Conservation (phyloP, 805 yeast species). For the Candida nanaspora region DNA sequence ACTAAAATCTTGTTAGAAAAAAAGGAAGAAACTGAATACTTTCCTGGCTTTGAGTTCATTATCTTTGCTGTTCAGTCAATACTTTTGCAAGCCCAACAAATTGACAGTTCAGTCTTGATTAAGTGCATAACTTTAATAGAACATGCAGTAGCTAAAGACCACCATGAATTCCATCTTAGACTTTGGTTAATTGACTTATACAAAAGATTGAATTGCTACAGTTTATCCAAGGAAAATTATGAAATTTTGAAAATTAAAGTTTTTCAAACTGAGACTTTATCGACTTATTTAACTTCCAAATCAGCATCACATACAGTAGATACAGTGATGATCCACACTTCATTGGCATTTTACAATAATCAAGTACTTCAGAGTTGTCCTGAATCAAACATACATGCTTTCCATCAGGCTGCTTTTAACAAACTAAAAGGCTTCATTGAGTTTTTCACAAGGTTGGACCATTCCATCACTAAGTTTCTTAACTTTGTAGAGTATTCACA, state of each 20-base stretch:
- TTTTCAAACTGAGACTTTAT: constrained; percentile 67
- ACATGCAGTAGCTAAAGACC: constrained; percentile 44
- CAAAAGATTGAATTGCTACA: constrained; percentile 45
- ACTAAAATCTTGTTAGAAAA: constrained; percentile 28
- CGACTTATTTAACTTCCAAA: constrained; percentile 45
- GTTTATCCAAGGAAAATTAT: constrained; percentile 44
- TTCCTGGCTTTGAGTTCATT: constrained; percentile 59
- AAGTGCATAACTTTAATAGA: constrained; percentile 52
- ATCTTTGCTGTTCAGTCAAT: constrained; percentile 42
- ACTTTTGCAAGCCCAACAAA: constrained; percentile 8
- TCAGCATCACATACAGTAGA: constrained; percentile 32
- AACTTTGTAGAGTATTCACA: constrained; percentile 28
- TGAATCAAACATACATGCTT: constrained; percentile 42
- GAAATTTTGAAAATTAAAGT: constrained; percentile 56
- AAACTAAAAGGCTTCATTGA: constrained; percentile 63
- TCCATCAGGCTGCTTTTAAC: constrained; percentile 52
- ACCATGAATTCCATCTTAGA: constrained; percentile 64
- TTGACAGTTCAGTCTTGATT: constrained; percentile 16
- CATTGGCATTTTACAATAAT: constrained; percentile 40
- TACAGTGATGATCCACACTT: constrained; percentile 26
- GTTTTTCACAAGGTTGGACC: constrained; percentile 43
- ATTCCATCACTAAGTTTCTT: constrained; percentile 41
- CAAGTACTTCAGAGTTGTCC: constrained; percentile 46
- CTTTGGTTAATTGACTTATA: constrained; percentile 68
- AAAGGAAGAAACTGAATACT: constrained; percentile 60